Base-by-base conservation (phyloP, 345 rosid species). In the Euphorbia pulcherrima region DNA sequence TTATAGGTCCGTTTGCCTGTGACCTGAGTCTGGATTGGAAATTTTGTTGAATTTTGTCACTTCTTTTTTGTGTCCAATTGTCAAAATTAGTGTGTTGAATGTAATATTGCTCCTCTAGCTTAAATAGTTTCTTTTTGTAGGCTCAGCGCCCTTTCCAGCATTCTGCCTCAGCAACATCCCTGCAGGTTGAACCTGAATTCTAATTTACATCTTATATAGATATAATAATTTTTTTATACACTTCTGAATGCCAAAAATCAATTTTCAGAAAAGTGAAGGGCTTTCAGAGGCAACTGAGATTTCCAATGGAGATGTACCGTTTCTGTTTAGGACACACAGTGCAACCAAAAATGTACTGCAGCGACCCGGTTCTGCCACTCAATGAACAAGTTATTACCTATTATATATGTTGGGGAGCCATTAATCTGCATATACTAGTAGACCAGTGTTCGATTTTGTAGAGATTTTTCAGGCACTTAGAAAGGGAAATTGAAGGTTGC, bases 191-290 rank as follows among this genome's bases (percentile, higher is more conserved):
- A 52, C 52, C 53, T 51, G 17, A 53, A 8, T 44, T 20, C 57
- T n/a, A 39, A 26, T 8, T 65, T 29, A 20, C 23, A n/a, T 17
- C 57, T 28, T 6, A 65, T 50, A 24, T 8, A n/a, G 4, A 44
- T 44, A 8, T 20, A 9, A n/a, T n/a, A n/a, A n/a, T 23, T 39
- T 11, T 62, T 28, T 47, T 47, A 9, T 44, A 65, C 28, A 12
- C 37, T 59, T 69, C 65, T n/a, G n/a, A 56, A 62, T 41, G 44
- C 8, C 50, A 53, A 54, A 56, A 26, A 33, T 52, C 53, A 65
- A 71, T 71, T 80, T 68, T 60, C 79, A 90, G 96, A 86, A 83
- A 71, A 71, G 73, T 33, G 63, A 62, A 35, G 84, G 72, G 68
- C 65, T 73, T 23, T 48, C 72, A 54, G 64, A 55, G 18, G 59